Conservation (phyloP, 192 early-diverging fungal genomes). For the Phlyctochytrium planicorne region DNA sequence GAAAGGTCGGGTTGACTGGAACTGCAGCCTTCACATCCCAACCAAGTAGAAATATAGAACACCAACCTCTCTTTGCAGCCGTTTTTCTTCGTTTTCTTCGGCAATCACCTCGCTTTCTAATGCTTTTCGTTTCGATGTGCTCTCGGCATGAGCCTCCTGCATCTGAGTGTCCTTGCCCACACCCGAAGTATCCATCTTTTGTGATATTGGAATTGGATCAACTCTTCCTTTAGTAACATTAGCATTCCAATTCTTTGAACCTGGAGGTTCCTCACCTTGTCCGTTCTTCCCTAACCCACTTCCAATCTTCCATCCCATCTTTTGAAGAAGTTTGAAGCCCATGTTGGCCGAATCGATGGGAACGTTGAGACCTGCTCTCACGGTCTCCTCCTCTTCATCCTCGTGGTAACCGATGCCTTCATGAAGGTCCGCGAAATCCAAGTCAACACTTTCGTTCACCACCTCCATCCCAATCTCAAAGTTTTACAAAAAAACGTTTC, state of each 20-base stretch:
- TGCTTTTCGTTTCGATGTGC: conserved; percentile 61
- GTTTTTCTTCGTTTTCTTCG: conserved; percentile 64
- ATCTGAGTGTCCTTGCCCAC: conserved; percentile 64
- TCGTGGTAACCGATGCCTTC: not conserved
- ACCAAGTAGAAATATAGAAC: no score
- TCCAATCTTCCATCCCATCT: conserved; percentile 72
- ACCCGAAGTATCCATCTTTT: conserved; percentile 55
- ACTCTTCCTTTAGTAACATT: conserved; percentile 55
- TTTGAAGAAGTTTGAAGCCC: conserved; percentile 65
- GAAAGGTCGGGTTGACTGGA: conserved; percentile 5
- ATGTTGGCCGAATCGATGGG: conserved; percentile 40
- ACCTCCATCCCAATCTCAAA: no score
- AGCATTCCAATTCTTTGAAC: no score
- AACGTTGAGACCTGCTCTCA: not conserved
- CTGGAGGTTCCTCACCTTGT: conserved; percentile 58
- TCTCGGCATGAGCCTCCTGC: conserved; percentile 49
- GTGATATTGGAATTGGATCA: conserved; percentile 65
- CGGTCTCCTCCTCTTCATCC: not conserved
- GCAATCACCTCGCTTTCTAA: conserved; percentile 65
- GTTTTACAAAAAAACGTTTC: no score
- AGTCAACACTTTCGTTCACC: no score
- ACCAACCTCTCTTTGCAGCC: conserved; percentile 50
- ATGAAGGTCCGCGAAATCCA: not conserved
- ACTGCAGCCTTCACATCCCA: no score
- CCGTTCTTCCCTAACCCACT: conserved; percentile 55